These are phyloP conservation scores for Gregarina niphandrodes DNA, from an alignment of 169 alveolate species.

Conservation along the genomic window DNA sequence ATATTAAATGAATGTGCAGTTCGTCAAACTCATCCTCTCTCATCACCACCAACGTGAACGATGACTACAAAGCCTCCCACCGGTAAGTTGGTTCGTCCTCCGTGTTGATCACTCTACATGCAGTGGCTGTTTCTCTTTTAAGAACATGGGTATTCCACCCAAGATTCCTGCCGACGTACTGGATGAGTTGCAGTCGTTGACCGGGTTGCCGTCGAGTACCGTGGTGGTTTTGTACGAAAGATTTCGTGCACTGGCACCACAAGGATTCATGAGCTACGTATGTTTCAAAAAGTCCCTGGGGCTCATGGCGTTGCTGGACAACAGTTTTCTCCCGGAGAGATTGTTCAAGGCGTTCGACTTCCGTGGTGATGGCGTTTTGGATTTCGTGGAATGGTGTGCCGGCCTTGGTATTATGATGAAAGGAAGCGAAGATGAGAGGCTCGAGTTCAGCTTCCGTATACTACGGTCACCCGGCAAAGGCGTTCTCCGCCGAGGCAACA, in stretches of 20 bases:
- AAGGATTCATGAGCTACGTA: background rate
- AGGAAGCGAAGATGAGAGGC: conserved; percentile 20
- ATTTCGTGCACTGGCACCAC: background rate
- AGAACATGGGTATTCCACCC: too few relatives aligned
- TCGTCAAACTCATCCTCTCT: too few relatives aligned
- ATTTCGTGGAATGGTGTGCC: conserved; percentile 17
- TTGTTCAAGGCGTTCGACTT: conserved; percentile 20
- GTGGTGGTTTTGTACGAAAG: too few relatives aligned
- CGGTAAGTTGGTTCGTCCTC: too few relatives aligned
- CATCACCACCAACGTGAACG: too few relatives aligned
- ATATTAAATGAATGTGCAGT: too few relatives aligned
- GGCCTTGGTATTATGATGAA: conserved; percentile 22
- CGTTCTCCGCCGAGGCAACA: background rate
- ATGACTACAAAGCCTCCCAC: too few relatives aligned
- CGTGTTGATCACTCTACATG: too few relatives aligned
- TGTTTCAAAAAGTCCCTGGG: conserved; percentile 13
- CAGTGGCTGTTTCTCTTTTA: too few relatives aligned
- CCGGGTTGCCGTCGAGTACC: too few relatives aligned
- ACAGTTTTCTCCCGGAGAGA: conserved; percentile 19
- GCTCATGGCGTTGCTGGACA: conserved; percentile 20
- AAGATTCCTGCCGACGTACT: too few relatives aligned
- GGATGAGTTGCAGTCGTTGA: too few relatives aligned
- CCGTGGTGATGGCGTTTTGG: conserved; percentile 9
- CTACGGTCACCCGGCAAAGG: conserved; percentile 9
- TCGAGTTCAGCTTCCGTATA: conserved; percentile 16